A percentile compares a stretch with the other conserved stretches of the same genome.
phyloP scores from a whole-genome alignment of 2,329 filamentous ascomycete genomes.

The Colletotrichum sp. region DNA sequence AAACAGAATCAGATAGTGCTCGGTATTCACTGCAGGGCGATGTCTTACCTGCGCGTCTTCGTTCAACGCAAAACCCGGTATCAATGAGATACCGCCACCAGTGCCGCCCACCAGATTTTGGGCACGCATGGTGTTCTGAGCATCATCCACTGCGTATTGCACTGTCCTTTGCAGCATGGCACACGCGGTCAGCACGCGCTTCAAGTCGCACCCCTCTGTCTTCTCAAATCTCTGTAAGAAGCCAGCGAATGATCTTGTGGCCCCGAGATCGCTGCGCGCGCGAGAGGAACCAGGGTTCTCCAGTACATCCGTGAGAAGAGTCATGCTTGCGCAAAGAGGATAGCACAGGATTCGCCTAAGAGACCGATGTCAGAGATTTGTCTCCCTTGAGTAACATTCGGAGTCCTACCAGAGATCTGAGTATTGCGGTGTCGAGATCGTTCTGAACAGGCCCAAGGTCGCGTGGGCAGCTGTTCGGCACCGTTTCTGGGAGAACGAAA shows the following conservation, averaged over 20 bases:
- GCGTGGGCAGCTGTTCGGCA: slow-evolving; percentile 13
- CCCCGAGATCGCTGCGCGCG: slow-evolving; percentile 1
- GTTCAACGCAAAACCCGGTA: background rate
- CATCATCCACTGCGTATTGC: slow-evolving; percentile 7
- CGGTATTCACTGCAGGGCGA: background rate
- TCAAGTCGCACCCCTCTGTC: slow-evolving; percentile 8
- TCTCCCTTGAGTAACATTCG: background rate
- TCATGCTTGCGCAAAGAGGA: slow-evolving; percentile 11
- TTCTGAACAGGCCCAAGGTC: background rate
- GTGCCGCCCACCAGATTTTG: background rate
- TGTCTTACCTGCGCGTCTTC: slow-evolving; percentile 13
- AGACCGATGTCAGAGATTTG: background rate
- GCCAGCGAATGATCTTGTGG: slow-evolving; percentile 5
- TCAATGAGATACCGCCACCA: background rate
- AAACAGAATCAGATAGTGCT: background rate
- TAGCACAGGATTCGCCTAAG: slow-evolving; percentile 15
- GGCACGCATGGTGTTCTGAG: background rate
- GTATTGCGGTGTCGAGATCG: slow-evolving; percentile 1
- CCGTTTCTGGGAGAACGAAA: slow-evolving; percentile 10
- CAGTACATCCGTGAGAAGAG: slow-evolving; percentile 14
- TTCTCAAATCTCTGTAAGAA: slow-evolving; percentile 19
- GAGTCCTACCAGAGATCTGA: slow-evolving; percentile 11
- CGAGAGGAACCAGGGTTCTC: slow-evolving; percentile 7
- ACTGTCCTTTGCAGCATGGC: slow-evolving; percentile 13
- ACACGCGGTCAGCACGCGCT: slow-evolving; percentile 10